phyloP scores from a whole-genome alignment of 345 rosid species.

The Cardamine occulta region DNA sequence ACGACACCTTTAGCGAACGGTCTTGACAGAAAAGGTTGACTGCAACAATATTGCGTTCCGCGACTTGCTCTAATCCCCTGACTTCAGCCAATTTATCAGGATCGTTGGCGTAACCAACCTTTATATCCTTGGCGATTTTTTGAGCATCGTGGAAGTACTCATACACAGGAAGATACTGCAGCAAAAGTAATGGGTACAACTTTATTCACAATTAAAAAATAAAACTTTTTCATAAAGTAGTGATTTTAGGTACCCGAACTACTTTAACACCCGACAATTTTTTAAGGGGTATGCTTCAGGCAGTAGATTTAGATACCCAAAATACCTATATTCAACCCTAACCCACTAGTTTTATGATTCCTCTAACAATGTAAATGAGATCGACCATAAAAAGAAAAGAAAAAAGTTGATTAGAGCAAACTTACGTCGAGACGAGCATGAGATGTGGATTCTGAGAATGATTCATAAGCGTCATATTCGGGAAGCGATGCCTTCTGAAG shows the following conservation, averaged over 20 bases:
- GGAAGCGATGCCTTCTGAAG: constrained; percentile 93
- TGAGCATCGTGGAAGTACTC: constrained; percentile 91
- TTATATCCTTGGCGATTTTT: constrained; percentile 79
- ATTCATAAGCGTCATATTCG: constrained; percentile 68
- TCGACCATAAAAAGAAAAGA: not conserved
- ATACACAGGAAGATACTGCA: constrained; percentile 64
- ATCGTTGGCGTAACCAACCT: constrained; percentile 68
- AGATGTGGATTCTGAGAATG: constrained; percentile 75
- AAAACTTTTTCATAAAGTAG: not conserved
- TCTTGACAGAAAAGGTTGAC: constrained; percentile 67
- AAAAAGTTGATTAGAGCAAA: constrained; percentile 35
- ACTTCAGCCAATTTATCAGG: constrained; percentile 78
- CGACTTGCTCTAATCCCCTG: constrained; percentile 78
- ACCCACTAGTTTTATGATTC: not conserved
- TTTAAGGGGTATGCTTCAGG: not conserved
- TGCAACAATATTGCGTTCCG: constrained; percentile 88
- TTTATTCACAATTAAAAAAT: not conserved
- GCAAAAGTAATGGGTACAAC: constrained; percentile 24
- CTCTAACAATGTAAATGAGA: constrained; percentile 3
- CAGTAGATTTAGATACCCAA: not conserved
- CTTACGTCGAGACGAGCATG: constrained; percentile 78
- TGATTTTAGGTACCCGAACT: not conserved
- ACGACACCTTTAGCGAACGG: constrained; percentile 80
- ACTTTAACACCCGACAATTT: not conserved
- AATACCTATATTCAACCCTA: not conserved